phyloP scores from a whole-genome alignment of 2,329 filamentous ascomycete species.

The Lachnellula subtilissima region DNA sequence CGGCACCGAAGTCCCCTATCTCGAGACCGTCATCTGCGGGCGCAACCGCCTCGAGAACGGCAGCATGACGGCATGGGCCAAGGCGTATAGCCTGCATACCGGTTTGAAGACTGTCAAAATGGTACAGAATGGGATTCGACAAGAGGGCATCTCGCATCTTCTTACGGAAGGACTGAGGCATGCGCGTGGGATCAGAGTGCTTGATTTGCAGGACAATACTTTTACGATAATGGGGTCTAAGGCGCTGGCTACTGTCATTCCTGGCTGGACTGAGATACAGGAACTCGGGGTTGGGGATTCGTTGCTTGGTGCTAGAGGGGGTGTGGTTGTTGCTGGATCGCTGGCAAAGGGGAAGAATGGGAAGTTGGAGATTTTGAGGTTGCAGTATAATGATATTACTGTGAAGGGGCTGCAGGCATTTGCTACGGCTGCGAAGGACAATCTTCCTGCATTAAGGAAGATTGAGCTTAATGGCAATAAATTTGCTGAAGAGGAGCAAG shows the following conservation, averaged over 20 bases:
- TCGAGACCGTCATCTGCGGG: constrained; percentile 96
- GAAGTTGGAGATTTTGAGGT: constrained; percentile 72
- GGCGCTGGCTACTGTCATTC: constrained; percentile 70
- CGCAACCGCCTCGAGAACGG: constrained; percentile 94
- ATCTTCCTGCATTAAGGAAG: constrained; percentile 72
- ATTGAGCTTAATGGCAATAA: constrained; percentile 96
- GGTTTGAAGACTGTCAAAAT: constrained; percentile 86
- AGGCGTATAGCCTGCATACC: constrained; percentile 75
- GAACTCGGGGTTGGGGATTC: constrained; percentile 91
- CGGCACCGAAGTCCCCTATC: constrained; percentile 68
- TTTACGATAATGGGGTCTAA: constrained; percentile 79
- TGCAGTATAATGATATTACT: constrained; percentile 95
- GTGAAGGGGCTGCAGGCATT: constrained; percentile 68
- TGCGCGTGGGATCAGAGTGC: constrained; percentile 61
- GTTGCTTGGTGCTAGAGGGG: constrained; percentile 72
- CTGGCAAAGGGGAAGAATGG: constrained; percentile 71
- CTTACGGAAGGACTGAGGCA: constrained; percentile 73
- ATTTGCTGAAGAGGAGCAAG: constrained; percentile 78
- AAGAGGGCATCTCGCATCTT: constrained; percentile 82
- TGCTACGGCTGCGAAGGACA: constrained; percentile 59
- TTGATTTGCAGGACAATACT: constrained; percentile 97
- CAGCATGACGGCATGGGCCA: constrained; percentile 93
- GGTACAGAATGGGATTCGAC: constrained; percentile 96
- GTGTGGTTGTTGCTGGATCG: constrained; percentile 66
- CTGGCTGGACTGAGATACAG: constrained; percentile 67